Evolutionary conservation across 129 eudicot genomes (phyloP), one percentile per base, ranked within the genome.

Genomic region (Smallanthus sonchifolius): DNA sequence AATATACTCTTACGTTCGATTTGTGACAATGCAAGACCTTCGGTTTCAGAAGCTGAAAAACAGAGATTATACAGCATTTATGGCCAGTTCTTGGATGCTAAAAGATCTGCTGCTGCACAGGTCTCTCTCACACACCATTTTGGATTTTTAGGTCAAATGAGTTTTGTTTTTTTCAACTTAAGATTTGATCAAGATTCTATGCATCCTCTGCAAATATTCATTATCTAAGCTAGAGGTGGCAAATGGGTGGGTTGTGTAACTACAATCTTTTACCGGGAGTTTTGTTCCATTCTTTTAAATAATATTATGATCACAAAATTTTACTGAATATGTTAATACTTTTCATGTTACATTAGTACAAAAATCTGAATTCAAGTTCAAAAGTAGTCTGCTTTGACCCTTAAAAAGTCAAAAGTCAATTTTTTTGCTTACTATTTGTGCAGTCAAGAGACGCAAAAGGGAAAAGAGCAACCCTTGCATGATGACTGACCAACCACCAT

Each of bases 41-140:
- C 98, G 2, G 97, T 94, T 77, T 86, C 99, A 49, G 96, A 94
- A 65, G 72, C 96, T 6, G 99, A 94, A 81, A 94, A 94, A 81
- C 82, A 68, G 55, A 81, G 93, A 74, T 76, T 94, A 69, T 94
- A 90, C 74, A 79, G 72, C 70, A 90, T 94, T 60, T 94, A 94
- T 79, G 83, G 81, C 83, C 96, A 94, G 69, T 94, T 94, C 73
- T 81, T 94, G 82, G 97, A 90, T 19, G 83, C 97, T 10, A 94
- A 94, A 80, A 79, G 79, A 86, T 93, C 98, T 48, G 76, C 74
- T 55, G 80, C 91, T 73, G 79, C 91, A 48, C 96, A 88, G 97
- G 98, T 91, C 67, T 82, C 73, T 80, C 78, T 75, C 67, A 57
- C 74, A 39, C 82, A 69, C 73, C 74, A 78, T 37, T 66, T 36